Evolutionary conservation across 1,284 basidiomycete genomes (phyloP).

Genomic region (Polyporus tsugae): DNA sequence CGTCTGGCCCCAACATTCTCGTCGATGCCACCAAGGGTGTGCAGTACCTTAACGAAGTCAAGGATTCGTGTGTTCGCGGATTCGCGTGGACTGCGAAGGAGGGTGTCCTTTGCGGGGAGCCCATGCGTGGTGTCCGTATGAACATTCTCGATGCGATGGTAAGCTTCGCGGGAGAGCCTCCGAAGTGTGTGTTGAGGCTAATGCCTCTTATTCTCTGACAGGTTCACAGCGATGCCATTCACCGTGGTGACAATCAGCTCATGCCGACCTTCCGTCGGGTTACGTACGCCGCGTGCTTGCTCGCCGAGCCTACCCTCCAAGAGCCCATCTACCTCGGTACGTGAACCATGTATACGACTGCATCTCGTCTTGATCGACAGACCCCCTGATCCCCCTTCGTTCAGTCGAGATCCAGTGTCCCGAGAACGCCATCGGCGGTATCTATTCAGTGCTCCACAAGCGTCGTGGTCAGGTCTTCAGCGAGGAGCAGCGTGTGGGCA

Average conservation of each 20-base stretch:
- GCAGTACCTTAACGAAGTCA: conserved; percentile 98
- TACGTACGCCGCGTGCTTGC: conserved; percentile 94
- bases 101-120: conserved; percentile 97
- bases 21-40: conserved; percentile 99
- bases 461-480: conserved; percentile 99
- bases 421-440: conserved; percentile 97
- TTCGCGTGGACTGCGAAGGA: conserved; percentile 99
- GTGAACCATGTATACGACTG: conserved; percentile 23
- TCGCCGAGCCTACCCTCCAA: conserved; percentile 92
- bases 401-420: conserved; percentile 98
- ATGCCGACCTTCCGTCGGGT: conserved; percentile 97
- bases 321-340: conserved; percentile 95
- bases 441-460: conserved; percentile 96
- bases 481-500: conserved; percentile 97
- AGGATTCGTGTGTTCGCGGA: conserved; percentile 99
- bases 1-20: conserved; percentile 96
- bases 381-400: conserved; percentile 3
- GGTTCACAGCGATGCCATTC: conserved; percentile 99
- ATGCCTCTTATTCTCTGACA: conserved; percentile 42
- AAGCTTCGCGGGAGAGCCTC: conserved; percentile 41
- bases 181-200: conserved; percentile 11
- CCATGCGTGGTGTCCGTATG: conserved; percentile 97
- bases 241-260: conserved; percentile 99
- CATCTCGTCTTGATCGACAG: neutral
- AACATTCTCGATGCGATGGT: conserved; percentile 97